Evolutionary conservation across 371 early-diverging fungal species (phyloP).

Genomic region (Circinella minor): DNA sequence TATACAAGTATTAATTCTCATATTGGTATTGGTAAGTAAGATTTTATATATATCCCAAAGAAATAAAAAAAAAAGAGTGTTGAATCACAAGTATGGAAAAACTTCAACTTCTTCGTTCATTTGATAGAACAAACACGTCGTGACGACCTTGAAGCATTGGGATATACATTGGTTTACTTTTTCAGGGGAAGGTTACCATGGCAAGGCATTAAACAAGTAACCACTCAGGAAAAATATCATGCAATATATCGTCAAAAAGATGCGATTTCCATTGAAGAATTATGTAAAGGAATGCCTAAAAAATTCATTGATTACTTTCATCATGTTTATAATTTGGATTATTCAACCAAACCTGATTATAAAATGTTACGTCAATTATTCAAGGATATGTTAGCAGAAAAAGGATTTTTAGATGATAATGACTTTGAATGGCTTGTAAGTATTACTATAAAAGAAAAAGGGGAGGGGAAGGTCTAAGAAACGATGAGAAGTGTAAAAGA

Average conservation of each 20-base stretch:
- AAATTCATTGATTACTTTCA: not conserved
- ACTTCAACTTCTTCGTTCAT: not conserved
- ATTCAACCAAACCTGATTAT: not conserved
- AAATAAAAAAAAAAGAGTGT: too few species aligned
- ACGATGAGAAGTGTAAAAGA: too few species aligned
- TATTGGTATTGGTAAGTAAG: slow-evolving; percentile 68
- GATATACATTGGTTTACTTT: slow-evolving; percentile 96
- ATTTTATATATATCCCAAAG: not conserved
- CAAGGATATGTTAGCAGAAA: not conserved
- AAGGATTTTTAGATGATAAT: not conserved
- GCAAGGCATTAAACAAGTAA: slow-evolving; percentile 93
- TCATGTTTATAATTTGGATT: not conserved
- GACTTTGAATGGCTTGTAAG: not conserved
- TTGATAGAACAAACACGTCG: slow-evolving; percentile 87
- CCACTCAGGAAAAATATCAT: slow-evolving; percentile 94
- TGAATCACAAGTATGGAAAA: too few species aligned
- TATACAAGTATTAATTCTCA: slow-evolving; percentile 98
- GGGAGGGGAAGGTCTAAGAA: too few species aligned
- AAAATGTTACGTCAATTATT: not conserved
- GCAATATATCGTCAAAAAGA: slow-evolving; percentile 90
- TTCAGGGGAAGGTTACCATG: slow-evolving; percentile 92
- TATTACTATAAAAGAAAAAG: too few species aligned
- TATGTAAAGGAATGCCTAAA: slow-evolving; percentile 80
- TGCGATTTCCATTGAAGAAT: slow-evolving; percentile 70
- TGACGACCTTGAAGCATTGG: slow-evolving; percentile 96